phyloP scores from a whole-genome alignment of 208 protist genomes.

The Crithidia fasciculata region DNA sequence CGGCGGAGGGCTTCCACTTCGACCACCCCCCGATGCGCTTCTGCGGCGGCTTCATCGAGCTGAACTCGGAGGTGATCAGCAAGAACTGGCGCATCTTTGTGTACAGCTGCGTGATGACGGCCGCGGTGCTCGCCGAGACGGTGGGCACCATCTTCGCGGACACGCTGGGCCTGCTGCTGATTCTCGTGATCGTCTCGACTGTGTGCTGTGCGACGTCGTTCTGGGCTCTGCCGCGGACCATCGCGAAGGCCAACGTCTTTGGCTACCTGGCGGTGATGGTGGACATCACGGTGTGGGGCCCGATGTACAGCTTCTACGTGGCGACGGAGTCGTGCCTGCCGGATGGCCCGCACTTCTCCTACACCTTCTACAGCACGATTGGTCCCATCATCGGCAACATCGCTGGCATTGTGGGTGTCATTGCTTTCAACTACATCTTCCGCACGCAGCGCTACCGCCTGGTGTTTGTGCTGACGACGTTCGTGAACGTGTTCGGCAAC shows the following conservation, averaged over 20 bases:
- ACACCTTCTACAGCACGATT: slow-evolving; percentile 63
- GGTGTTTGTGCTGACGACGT: slow-evolving; percentile 57
- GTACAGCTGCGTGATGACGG: slow-evolving; percentile 48
- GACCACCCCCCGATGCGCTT: slow-evolving; percentile 12
- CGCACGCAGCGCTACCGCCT: slow-evolving; percentile 48
- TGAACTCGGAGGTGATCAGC: slow-evolving; percentile 49
- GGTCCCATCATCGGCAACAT: slow-evolving; percentile 39
- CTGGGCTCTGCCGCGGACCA: slow-evolving; percentile 45
- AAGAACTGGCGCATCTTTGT: slow-evolving; percentile 47
- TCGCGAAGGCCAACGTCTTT: slow-evolving; percentile 63
- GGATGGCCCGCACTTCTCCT: slow-evolving; percentile 57
- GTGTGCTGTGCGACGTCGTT: slow-evolving; percentile 44
- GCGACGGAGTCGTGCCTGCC: slow-evolving; percentile 40
- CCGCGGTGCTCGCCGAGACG: slow-evolving; percentile 39
- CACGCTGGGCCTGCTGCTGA: slow-evolving; percentile 29
- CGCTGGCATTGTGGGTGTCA: slow-evolving; percentile 47
- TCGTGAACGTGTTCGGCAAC: slow-evolving; percentile 42
- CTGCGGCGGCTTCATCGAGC: slow-evolving; percentile 43
- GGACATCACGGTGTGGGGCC: slow-evolving; percentile 53
- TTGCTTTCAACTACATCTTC: slow-evolving; percentile 59
- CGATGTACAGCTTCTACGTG: slow-evolving; percentile 58
- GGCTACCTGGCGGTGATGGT: slow-evolving; percentile 39
- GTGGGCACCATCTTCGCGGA: slow-evolving; percentile 38
- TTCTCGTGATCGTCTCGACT: slow-evolving; percentile 31
- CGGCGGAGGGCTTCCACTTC: not conserved